Base-by-base conservation (phyloP, 768 basidiomycete genomes). In the Rhodotorula graminis region DNA sequence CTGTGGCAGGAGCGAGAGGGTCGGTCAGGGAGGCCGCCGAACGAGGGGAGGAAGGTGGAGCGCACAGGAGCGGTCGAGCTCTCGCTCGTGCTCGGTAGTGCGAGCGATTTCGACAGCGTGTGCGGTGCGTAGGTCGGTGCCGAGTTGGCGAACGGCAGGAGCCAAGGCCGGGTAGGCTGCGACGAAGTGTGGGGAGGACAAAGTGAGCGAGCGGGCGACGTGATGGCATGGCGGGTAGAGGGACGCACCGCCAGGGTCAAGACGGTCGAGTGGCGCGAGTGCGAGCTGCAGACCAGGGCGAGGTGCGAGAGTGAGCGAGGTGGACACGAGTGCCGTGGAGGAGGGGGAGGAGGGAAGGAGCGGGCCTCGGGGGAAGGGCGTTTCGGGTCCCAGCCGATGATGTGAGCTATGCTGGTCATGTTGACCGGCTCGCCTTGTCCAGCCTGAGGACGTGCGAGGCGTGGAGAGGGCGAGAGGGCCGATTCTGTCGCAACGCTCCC, bases 111-210 rank as follows among this genome's bases (percentile, higher is more conserved):
- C 49, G 31, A 63, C 61, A 0, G 42, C 16, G 42, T 71, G 69
- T 14, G 62, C 69, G 14, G 44, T 37, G 15, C 71, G 65, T 15
- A 76, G 23, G 64, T 76, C 75, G 6, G 37, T 16, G 37, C 50
- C 69, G 60, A 71, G 64, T 3, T 4, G 49, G 5, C 37, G 50
- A 0, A 69, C 75, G 23, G 33, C 47, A 2, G 2, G 10, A 3
- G 71, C 75, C 37, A 65, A 61, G 2, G 12, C 40, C 7, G 71
- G 64, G 57, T 68, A 71, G 53, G 73, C 75, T 76, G 61, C 53
- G 12, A 16, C 18, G 15, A 27, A 23, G 25, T 19, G 63, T 49
- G 37, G 53, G 23, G 50, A 12, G 50, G 8, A 21, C 21, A 2
- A 19, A 21, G 15, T 19, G 25, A 15, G 40, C 31, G 21, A 16